A percentile compares a stretch with the other conserved stretches of the same genome.
These are phyloP conservation scores for Cocos nucifera DNA, from an alignment of 176 grass and related monocot genomes.

Conservation along the genomic window DNA sequence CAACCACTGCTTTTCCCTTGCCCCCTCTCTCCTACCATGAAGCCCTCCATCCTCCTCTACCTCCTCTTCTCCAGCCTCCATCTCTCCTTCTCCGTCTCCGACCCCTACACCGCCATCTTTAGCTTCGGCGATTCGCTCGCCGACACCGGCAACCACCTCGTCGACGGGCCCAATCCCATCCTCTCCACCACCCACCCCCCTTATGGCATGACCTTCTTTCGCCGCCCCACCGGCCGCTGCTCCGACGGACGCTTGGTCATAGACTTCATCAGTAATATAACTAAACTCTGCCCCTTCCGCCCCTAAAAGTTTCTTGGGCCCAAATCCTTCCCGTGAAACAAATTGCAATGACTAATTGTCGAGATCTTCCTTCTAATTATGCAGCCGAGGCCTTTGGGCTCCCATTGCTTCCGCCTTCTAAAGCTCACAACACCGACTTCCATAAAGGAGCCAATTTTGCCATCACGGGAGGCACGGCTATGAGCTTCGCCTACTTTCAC, in stretches of 20 bases:
- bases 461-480: slow-evolving; percentile 81
- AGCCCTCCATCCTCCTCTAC: not conserved
- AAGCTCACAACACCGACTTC: slow-evolving; percentile 50
- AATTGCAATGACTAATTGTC: too few species aligned
- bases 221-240: slow-evolving; percentile 57
- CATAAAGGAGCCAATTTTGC: slow-evolving; percentile 77
- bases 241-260: slow-evolving; percentile 83
- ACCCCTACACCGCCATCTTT: slow-evolving; percentile 61
- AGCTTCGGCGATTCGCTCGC: slow-evolving; percentile 85
- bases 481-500: slow-evolving; percentile 65
- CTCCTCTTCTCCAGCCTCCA: slow-evolving; percentile 8
- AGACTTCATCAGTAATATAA: slow-evolving; percentile 52
- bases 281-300: too few species aligned
- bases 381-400: slow-evolving; percentile 64
- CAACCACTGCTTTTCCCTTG: not conserved
- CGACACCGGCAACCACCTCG: slow-evolving; percentile 66
- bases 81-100: slow-evolving; percentile 1
- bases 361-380: not conserved
- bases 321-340: too few species aligned
- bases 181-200: slow-evolving; percentile 56
- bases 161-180: slow-evolving; percentile 29
- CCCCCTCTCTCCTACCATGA: not conserved
- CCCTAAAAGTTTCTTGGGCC: not conserved
- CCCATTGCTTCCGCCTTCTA: slow-evolving; percentile 68
- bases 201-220: slow-evolving; percentile 77